Conservation (phyloP, 108 stramenopile genomes). For the Seminavis robusta region DNA sequence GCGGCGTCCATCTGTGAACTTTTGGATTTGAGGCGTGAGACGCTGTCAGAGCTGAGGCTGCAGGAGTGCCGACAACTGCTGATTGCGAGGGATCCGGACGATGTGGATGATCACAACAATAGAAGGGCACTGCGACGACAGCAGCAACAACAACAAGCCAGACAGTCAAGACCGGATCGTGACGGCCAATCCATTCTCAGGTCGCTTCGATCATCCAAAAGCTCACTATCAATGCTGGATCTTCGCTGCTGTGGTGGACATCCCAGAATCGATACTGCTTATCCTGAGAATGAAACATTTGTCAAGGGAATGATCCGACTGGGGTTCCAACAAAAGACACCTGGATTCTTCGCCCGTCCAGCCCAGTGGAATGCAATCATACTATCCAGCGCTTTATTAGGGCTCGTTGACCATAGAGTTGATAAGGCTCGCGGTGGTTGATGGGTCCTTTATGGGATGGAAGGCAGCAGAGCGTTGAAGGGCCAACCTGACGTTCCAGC, state of each 20-base stretch:
- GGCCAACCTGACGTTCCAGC: too few species aligned
- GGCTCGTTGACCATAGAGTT: too few species aligned
- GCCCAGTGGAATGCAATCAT: too few species aligned
- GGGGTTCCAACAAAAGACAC: constrained; percentile 35
- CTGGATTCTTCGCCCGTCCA: constrained; percentile 34
- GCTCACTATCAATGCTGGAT: constrained; percentile 35
- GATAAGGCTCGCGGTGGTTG: too few species aligned
- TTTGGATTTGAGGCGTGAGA: constrained; percentile 17
- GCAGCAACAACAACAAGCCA: not conserved
- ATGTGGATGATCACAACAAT: not conserved
- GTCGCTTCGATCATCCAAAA: constrained; percentile 22
- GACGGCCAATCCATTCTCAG: constrained; percentile 33
- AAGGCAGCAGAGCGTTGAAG: too few species aligned
- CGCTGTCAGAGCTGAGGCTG: constrained; percentile 51
- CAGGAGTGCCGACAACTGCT: constrained; percentile 25
- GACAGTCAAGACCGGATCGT: constrained; percentile 7
- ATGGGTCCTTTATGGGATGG: too few species aligned
- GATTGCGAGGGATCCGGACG: constrained; percentile 9
- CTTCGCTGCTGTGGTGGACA: constrained; percentile 33
- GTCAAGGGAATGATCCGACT: constrained; percentile 30
- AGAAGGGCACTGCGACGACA: not conserved
- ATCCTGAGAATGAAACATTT: constrained; percentile 25
- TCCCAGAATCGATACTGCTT: constrained; percentile 5
- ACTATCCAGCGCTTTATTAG: too few species aligned
- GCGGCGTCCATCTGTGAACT: constrained; percentile 25